Conservation (phyloP, 179 eudicot genomes). For the Amaranthus tricolor region DNA sequence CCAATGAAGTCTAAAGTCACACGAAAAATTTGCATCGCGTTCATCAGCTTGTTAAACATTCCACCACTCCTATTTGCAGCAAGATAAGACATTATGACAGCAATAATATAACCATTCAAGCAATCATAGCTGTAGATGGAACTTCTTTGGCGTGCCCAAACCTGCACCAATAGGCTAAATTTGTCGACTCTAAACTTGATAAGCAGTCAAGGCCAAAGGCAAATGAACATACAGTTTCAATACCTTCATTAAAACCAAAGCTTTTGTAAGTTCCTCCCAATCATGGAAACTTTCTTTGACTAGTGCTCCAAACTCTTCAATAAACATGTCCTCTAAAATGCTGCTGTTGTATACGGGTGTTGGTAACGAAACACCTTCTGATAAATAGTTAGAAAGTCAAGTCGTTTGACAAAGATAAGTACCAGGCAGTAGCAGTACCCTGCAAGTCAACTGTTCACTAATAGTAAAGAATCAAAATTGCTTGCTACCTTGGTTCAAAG, state of each 20-base stretch:
- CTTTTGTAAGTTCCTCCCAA: constrained; percentile 76
- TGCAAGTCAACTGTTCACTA: background rate
- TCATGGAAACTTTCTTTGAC: constrained; percentile 50
- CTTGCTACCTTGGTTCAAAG: constrained; percentile 57
- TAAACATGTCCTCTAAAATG: constrained; percentile 79
- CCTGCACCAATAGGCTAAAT: constrained; percentile 45
- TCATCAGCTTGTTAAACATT: constrained; percentile 66
- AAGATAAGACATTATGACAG: constrained; percentile 70
- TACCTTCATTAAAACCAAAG: constrained; percentile 81
- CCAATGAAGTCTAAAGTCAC: constrained; percentile 78
- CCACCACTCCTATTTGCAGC: constrained; percentile 56
- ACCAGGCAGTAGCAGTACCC: background rate
- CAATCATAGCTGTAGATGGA: constrained; percentile 71
- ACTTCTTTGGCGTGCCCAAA: constrained; percentile 92
- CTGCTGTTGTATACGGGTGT: constrained; percentile 83
- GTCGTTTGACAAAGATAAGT: background rate
- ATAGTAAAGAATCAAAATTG: background rate
- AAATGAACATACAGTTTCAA: constrained; percentile 8
- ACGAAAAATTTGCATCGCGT: constrained; percentile 77
- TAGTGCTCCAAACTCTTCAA: constrained; percentile 61
- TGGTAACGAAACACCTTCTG: constrained; percentile 44
- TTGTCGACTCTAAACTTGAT: background rate
- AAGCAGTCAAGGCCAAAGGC: background rate
- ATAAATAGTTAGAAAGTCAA: constrained; percentile 10
- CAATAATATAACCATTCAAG: constrained; percentile 65